These are phyloP conservation scores for Phytophthora rubi DNA, from an alignment of 352 stramenopile genomes.

Conservation along the genomic window DNA sequence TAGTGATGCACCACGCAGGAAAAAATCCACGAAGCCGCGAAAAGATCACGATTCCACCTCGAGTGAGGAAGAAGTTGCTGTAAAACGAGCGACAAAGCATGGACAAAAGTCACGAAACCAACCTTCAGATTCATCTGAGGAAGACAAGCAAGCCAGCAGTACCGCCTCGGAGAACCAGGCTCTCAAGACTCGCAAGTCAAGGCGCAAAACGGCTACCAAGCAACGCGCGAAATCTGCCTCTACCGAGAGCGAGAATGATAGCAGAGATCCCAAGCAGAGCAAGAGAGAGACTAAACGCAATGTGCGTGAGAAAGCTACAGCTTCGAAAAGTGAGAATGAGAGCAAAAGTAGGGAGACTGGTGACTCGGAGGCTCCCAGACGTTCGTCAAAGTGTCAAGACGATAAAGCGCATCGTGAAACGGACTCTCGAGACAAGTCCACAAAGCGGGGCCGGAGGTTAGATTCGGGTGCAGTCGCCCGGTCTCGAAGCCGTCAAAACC, in stretches of 20 bases:
- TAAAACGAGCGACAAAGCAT: conserved; percentile 1
- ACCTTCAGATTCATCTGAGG: conserved; percentile 15
- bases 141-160: neutral
- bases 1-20: conserved; percentile 15
- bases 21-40: neutral
- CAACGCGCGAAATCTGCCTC: conserved; percentile 13
- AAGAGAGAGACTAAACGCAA: conserved; percentile 21
- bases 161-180: conserved; percentile 22
- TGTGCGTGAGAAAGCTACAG: neutral
- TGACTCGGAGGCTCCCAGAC: conserved; percentile 6
- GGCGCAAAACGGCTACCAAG: conserved; percentile 7
- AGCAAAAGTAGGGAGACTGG: conserved; percentile 17
- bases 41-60: conserved; percentile 24
- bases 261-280: conserved; percentile 1
- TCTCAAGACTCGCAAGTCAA: conserved; percentile 6
- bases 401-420: conserved; percentile 6
- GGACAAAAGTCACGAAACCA: conserved; percentile 13
- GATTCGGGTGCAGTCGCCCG: conserved; percentile 4
- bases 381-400: neutral
- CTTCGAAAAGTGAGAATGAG: conserved; percentile 21
- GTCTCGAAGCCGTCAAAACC: conserved; percentile 16
- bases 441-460: conserved; percentile 8
- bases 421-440: neutral
- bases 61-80: conserved; percentile 19
- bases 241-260: conserved; percentile 30